Conservation (phyloP, 2,329 filamentous ascomycete genomes). For the Sporothrix pallida region DNA sequence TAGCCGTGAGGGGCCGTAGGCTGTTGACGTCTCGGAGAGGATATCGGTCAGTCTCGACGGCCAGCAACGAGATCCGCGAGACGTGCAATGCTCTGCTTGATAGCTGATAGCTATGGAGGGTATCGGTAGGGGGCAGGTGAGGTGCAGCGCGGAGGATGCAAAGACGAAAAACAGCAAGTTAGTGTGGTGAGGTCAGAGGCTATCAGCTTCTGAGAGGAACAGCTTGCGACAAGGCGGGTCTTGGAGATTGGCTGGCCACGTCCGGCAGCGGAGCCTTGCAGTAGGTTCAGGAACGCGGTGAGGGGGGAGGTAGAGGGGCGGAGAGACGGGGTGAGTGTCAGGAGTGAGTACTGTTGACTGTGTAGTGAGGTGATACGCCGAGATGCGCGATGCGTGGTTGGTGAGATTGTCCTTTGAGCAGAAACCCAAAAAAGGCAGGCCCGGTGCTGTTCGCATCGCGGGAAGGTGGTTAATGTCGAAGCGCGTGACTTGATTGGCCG, state of each 20-base stretch:
- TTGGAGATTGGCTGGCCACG: neutral
- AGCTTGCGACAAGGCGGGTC: neutral
- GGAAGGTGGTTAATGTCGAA: conserved; percentile 27
- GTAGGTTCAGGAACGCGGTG: neutral
- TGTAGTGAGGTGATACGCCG: conserved; percentile 26
- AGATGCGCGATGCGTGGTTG: conserved; percentile 14
- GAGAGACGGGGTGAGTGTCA: neutral
- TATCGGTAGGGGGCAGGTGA: neutral
- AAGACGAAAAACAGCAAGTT: neutral
- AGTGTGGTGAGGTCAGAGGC: conserved; percentile 5
- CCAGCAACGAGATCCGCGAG: conserved; percentile 18
- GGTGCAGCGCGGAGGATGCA: neutral
- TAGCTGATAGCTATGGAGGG: neutral
- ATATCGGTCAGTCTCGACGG: neutral
- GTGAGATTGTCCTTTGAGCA: conserved; percentile 25
- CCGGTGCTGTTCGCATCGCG: neutral
- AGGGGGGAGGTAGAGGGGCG: neutral
- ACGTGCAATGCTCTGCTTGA: neutral
- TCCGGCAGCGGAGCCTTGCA: conserved; percentile 22
- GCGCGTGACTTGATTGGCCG: conserved; percentile 27
- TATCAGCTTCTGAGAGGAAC: neutral
- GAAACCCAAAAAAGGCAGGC: neutral
- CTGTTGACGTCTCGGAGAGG: neutral
- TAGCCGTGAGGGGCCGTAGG: neutral
- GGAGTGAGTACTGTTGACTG: neutral